Percentiles rank a stretch among this genome's conserved stretches.
These are phyloP conservation scores for Roridomyces roridus DNA, from an alignment of 768 basidiomycete species.

Conservation along the genomic window DNA sequence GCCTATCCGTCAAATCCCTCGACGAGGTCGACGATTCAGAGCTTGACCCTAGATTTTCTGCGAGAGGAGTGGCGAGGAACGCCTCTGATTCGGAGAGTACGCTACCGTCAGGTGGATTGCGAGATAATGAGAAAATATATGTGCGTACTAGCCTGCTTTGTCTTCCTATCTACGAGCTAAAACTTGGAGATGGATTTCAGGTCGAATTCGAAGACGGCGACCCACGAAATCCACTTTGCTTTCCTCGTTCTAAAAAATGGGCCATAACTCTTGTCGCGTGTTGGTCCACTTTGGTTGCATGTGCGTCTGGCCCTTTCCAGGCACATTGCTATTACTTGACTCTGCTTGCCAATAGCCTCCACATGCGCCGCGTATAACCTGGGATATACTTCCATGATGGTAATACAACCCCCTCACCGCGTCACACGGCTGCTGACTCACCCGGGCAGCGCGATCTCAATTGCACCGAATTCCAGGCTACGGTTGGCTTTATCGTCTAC, in stretches of 20 bases:
- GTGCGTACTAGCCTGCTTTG: not conserved
- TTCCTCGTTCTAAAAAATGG: constrained; percentile 45
- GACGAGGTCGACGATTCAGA: constrained; percentile 37
- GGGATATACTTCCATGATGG: constrained; percentile 63
- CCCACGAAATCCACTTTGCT: constrained; percentile 46
- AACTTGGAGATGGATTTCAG: constrained; percentile 29
- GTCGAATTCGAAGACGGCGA: constrained; percentile 48
- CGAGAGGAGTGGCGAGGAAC: constrained; percentile 21
- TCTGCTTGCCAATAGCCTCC: constrained; percentile 43
- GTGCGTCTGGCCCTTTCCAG: constrained; percentile 44
- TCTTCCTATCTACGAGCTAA: no score
- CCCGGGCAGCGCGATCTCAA: constrained; percentile 42
- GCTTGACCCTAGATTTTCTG: constrained; percentile 45
- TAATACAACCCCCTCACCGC: constrained; percentile 32
- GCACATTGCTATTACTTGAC: not conserved
- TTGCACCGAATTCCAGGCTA: constrained; percentile 52
- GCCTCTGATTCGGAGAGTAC: constrained; percentile 18
- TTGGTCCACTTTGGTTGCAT: constrained; percentile 52
- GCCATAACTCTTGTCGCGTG: constrained; percentile 51
- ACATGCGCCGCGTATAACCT: constrained; percentile 58
- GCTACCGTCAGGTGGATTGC: not conserved
- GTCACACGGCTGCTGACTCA: no score
- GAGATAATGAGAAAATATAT: constrained; percentile 2
- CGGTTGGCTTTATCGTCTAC: constrained; percentile 57
- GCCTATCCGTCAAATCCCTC: constrained; percentile 34